These are phyloP conservation scores for Irpex sp. DNA, from an alignment of 1,284 basidiomycete genomes.

Conservation along the genomic window DNA sequence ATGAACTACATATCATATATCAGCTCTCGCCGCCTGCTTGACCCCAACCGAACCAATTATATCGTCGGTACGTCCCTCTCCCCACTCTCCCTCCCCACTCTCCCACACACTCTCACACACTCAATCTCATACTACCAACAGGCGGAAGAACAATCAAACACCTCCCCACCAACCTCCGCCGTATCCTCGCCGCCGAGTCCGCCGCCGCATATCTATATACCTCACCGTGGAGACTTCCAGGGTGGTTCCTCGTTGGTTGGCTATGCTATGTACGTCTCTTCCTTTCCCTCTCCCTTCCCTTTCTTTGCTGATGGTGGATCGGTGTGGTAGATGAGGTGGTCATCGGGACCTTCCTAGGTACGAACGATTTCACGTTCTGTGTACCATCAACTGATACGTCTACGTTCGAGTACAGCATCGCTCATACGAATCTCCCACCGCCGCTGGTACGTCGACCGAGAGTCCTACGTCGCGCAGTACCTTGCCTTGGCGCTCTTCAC, in stretches of 20 bases:
- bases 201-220: constrained; percentile 85
- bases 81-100: too few species aligned
- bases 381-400: too few species aligned
- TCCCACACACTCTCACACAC: too few species aligned
- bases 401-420: too few species aligned
- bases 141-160: constrained; percentile 86
- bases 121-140: constrained; percentile 24
- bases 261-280: too few species aligned
- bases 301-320: neutral
- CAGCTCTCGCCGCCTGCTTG: constrained; percentile 84
- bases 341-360: constrained; percentile 73
- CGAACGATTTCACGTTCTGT: too few species aligned
- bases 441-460: constrained; percentile 78
- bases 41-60: constrained; percentile 93
- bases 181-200: constrained; percentile 86
- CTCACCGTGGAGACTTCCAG: constrained; percentile 68
- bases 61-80: constrained; percentile 49
- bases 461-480: constrained; percentile 90
- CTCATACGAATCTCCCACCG: constrained; percentile 81
- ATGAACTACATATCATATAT: constrained; percentile 70
- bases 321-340: constrained; percentile 71
- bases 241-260: constrained; percentile 80
- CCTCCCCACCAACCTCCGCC: constrained; percentile 80
- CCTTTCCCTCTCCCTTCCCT: too few species aligned
- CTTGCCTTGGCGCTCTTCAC: constrained; percentile 79